A percentile compares a stretch with the other conserved stretches of the same genome.
These are phyloP conservation scores for Phytophthora podocarpi DNA, from an alignment of 352 stramenopile genomes.

Conservation along the genomic window DNA sequence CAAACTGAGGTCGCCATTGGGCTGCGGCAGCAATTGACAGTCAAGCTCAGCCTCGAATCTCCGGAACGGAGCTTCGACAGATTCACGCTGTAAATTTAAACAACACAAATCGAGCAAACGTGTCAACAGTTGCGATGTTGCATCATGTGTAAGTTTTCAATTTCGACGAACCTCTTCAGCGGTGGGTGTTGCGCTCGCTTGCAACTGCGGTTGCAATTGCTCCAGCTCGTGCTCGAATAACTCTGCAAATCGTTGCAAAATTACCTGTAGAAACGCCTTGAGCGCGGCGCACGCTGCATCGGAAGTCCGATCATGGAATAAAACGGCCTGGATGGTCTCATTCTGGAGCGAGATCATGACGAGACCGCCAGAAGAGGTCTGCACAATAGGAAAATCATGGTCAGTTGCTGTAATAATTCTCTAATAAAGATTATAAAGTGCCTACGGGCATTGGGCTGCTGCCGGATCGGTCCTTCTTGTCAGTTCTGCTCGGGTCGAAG, in stretches of 20 bases:
- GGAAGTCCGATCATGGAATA: conserved; percentile 79
- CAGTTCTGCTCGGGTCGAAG: conserved; percentile 50
- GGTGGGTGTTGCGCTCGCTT: conserved; percentile 46
- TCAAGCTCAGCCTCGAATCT: conserved; percentile 40
- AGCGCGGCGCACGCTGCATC: conserved; percentile 51
- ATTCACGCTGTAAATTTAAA: conserved; percentile 32
- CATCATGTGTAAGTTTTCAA: neutral
- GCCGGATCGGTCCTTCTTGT: conserved; percentile 35
- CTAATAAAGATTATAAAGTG: neutral
- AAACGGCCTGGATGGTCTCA: conserved; percentile 61
- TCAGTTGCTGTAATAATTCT: neutral
- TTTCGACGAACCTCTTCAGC: conserved; percentile 32
- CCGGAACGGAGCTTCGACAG: conserved; percentile 38
- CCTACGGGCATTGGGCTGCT: conserved; percentile 34
- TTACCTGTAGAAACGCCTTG: conserved; percentile 60
- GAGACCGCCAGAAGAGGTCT: conserved; percentile 52
- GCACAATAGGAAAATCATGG: neutral
- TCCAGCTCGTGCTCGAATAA: conserved; percentile 51
- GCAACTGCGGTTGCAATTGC: conserved; percentile 47
- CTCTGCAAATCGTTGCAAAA: conserved; percentile 55
- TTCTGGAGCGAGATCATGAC: conserved; percentile 79
- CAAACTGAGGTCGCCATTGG: conserved; percentile 15
- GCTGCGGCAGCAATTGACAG: conserved; percentile 30
- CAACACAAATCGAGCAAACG: neutral
- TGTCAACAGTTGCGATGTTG: conserved; percentile 3